Evolutionary conservation across 2,329 filamentous ascomycete genomes (phyloP).

Genomic region (Metarhizium robertsii): DNA sequence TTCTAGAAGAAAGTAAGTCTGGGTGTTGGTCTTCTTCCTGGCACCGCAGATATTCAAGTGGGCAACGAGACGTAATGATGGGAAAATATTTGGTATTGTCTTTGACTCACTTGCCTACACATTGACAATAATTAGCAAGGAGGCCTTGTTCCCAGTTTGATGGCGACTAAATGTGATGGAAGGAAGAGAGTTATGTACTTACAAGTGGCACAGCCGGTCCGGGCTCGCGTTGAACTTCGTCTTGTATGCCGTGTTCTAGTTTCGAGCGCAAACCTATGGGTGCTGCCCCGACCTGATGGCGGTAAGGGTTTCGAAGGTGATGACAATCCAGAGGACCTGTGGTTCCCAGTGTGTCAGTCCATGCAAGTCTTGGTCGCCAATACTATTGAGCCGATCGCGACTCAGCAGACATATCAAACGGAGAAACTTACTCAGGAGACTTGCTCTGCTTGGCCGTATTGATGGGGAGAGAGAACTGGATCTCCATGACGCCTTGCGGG

Average conservation of each 20-base stretch:
- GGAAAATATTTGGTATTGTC: too few relatives aligned
- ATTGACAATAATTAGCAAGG: conserved; percentile 5
- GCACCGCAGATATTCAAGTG: not conserved
- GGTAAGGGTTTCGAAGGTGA: conserved; percentile 1
- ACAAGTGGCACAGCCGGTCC: conserved; percentile 29
- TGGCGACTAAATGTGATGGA: not conserved
- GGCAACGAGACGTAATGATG: too few relatives aligned
- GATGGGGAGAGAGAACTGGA: conserved; percentile 27
- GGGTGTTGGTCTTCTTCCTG: not conserved
- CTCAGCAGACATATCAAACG: not conserved
- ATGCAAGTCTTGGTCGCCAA: not conserved
- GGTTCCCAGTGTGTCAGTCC: not conserved
- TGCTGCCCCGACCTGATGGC: conserved; percentile 16
- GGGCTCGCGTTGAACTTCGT: conserved; percentile 27
- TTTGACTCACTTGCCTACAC: conserved; percentile 23
- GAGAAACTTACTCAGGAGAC: conserved; percentile 16
- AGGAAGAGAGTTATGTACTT: conserved; percentile 10
- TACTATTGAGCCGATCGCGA: not conserved
- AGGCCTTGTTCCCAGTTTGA: too few relatives aligned
- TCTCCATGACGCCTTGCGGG: conserved; percentile 21
- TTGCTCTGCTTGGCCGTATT: conserved; percentile 11
- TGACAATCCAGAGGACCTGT: conserved; percentile 1
- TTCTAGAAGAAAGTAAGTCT: conserved; percentile 14
- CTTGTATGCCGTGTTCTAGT: conserved; percentile 27
- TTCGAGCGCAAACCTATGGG: conserved; percentile 29